These are phyloP conservation scores for Fomitiporia mediterranea DNA, from an alignment of 1,284 basidiomycete genomes.

Conservation along the genomic window DNA sequence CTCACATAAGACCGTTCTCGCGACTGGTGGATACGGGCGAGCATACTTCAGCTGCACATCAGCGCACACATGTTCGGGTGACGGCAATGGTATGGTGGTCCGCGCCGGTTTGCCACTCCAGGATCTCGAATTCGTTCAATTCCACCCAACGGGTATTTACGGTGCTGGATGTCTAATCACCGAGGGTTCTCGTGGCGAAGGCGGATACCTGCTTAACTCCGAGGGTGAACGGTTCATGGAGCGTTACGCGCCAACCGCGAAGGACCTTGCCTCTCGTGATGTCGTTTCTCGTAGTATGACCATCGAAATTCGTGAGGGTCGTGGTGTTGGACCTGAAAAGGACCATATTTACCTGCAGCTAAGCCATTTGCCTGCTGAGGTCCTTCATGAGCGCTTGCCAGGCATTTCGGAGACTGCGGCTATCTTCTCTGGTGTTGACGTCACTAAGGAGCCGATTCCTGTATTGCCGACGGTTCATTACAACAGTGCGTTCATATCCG, in stretches of 20 bases:
- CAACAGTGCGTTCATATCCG: constrained; percentile 64
- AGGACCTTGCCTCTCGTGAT: constrained; percentile 99
- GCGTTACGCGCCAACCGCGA: constrained; percentile 98
- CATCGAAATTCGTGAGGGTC: constrained; percentile 97
- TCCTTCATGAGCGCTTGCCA: constrained; percentile 95
- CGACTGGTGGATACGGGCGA: constrained; percentile 98
- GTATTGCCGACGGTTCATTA: constrained; percentile 96
- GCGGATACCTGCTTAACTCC: constrained; percentile 97
- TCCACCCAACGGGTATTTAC: constrained; percentile 99
- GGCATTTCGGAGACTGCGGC: constrained; percentile 99
- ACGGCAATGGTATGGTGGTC: constrained; percentile 98
- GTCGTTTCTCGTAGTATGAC: constrained; percentile 99
- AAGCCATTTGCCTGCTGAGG: constrained; percentile 93
- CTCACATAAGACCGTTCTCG: constrained; percentile 96
- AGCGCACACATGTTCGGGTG: constrained; percentile 98
- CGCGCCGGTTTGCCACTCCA: constrained; percentile 96
- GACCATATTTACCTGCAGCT: constrained; percentile 98
- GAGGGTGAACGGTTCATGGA: constrained; percentile 99
- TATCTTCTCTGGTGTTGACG: constrained; percentile 99
- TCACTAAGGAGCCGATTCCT: constrained; percentile 99
- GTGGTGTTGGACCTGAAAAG: constrained; percentile 98
- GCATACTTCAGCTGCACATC: constrained; percentile 99
- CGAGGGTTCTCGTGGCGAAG: constrained; percentile 98
- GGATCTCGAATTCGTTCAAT: constrained; percentile 98
- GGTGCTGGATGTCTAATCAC: constrained; percentile 99